Base-by-base conservation (phyloP, 2,329 filamentous ascomycete genomes). In the Purpureocillium lavendulum region DNA sequence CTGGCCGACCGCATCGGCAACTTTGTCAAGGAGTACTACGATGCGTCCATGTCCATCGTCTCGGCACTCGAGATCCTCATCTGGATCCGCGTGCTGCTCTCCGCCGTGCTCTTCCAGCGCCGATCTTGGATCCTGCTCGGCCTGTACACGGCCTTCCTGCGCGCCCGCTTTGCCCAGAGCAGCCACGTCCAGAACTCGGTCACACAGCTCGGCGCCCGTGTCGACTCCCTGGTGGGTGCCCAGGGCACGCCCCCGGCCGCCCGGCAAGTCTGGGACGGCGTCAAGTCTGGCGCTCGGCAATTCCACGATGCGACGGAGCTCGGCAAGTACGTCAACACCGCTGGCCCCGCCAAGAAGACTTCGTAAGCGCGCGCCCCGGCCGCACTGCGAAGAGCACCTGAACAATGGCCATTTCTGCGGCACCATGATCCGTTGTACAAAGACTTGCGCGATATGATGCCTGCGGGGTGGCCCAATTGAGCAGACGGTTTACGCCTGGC, bases 21-120 rank as follows among this genome's bases (percentile, higher is more conserved):
- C 55, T 98, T 98, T 56, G 88, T 98, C 62, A 97, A 97, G 80
- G 80, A 88, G 61, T 96, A 97, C 77, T 98, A 98, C 60, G 92
- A 98, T 61, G 69, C 78, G 45, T 94, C 87, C 64, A 98, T 98
- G 92, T 86, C 84, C 42, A 71, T 97, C 45, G 92, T 98, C 26
- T 84, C 90, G 30, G 70, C 73, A 35, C 84, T 98, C 43, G 92
- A 98, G 70, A 87, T 97, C 50, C 66, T 77, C 31, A 79, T 97
- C 44, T 94, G 89, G 82, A 69, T 84, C 64, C 87, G 92, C 56
- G 69, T 98, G 40, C 58, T 94, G 36, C 66, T 88, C 40, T 83
- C 86, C 26, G 87, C 87, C 45, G 66, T 97, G 47, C 71, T 94
- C 51, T 97, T 97, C 77, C 80, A 82, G 67, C 87, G 83, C 62